Conservation (phyloP, 768 basidiomycete species). For the Suillus ampliporus region DNA sequence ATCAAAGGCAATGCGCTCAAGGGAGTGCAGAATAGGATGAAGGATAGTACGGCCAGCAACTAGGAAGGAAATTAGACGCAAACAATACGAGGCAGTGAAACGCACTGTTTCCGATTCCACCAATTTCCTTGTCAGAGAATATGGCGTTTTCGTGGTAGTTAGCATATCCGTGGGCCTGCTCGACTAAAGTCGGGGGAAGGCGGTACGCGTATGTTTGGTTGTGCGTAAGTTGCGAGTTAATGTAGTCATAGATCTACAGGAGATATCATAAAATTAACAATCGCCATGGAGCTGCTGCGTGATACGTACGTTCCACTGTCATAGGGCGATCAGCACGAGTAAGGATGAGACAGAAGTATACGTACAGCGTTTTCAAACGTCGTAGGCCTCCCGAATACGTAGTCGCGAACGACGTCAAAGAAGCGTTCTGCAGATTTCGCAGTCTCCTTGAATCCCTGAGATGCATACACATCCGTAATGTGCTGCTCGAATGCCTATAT, state of each 20-base stretch:
- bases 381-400: slow-evolving; percentile 67
- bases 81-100: slow-evolving; percentile 17
- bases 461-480: slow-evolving; percentile 63
- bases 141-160: slow-evolving; percentile 80
- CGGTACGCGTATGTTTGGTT: slow-evolving; percentile 82
- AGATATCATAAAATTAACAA: slow-evolving; percentile 19
- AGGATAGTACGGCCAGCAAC: slow-evolving; percentile 84
- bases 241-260: slow-evolving; percentile 72
- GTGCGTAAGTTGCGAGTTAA: slow-evolving; percentile 78
- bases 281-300: neutral
- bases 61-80: slow-evolving; percentile 32
- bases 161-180: slow-evolving; percentile 74
- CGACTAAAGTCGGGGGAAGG: slow-evolving; percentile 72
- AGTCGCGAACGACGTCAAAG: slow-evolving; percentile 68
- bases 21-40: slow-evolving; percentile 68
- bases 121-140: slow-evolving; percentile 66
- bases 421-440: slow-evolving; percentile 63
- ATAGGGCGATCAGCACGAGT: slow-evolving; percentile 6
- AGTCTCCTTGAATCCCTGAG: slow-evolving; percentile 65
- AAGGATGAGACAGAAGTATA: slow-evolving; percentile 16
- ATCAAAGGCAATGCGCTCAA: slow-evolving; percentile 79
- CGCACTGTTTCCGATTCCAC: slow-evolving; percentile 80
- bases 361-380: slow-evolving; percentile 69
- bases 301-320: slow-evolving; percentile 74
- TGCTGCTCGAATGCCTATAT: slow-evolving; percentile 69